Percentiles rank a stretch among this genome's conserved stretches.
phyloP scores from a whole-genome alignment of 2,329 filamentous ascomycete species.

The Sclerotinia minor region DNA sequence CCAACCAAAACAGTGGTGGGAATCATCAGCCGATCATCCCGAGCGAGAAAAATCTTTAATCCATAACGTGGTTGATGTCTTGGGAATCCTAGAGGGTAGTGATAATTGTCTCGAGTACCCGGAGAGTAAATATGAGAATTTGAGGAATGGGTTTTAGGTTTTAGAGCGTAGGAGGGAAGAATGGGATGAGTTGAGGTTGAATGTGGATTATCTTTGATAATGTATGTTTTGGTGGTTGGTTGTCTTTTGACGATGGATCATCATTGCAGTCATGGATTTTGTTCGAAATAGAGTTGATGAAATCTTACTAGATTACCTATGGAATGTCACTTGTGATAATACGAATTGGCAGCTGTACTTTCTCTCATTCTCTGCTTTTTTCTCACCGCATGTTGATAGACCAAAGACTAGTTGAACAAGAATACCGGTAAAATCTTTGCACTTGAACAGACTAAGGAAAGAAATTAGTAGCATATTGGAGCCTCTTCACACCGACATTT shows the following conservation, averaged over 20 bases:
- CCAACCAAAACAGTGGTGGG: constrained; percentile 57
- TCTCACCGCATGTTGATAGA: background rate
- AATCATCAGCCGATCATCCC: constrained; percentile 74
- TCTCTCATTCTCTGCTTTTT: too few species aligned
- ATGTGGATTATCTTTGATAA: background rate
- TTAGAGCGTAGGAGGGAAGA: constrained; percentile 26
- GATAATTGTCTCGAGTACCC: constrained; percentile 65
- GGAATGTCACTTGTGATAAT: too few species aligned
- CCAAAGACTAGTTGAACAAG: background rate
- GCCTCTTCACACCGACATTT: background rate
- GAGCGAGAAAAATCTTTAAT: constrained; percentile 66
- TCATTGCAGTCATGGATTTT: too few species aligned
- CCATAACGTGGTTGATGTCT: constrained; percentile 56
- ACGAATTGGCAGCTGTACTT: background rate
- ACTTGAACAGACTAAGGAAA: background rate
- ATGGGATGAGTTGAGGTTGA: background rate
- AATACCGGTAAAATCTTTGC: too few species aligned
- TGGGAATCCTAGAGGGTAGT: constrained; percentile 56
- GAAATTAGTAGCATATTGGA: background rate
- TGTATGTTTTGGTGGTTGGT: background rate
- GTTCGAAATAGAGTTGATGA: too few species aligned
- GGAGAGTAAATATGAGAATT: constrained; percentile 68
- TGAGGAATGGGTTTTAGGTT: constrained; percentile 58
- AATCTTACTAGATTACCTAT: too few species aligned
- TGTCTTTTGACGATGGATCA: too few species aligned